These are phyloP conservation scores for Nemania diffusa DNA, from an alignment of 2,329 filamentous ascomycete genomes.

Conservation along the genomic window DNA sequence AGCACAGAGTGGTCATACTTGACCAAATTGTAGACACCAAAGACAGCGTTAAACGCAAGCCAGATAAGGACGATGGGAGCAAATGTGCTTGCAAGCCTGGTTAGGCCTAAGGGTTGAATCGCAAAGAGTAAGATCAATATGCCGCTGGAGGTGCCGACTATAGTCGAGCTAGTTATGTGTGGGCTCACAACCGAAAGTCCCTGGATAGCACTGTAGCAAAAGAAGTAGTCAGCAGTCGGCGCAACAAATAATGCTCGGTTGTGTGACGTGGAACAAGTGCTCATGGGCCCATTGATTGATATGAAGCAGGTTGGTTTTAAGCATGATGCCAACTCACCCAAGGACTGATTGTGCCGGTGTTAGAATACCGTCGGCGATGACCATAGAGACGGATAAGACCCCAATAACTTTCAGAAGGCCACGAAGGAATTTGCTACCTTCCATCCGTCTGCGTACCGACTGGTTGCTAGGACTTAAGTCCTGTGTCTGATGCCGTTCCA, in stretches of 20 bases:
- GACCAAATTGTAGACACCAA: slow-evolving; percentile 71
- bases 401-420: slow-evolving; percentile 68
- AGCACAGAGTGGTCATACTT: slow-evolving; percentile 64
- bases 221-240: slow-evolving; percentile 11
- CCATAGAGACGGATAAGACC: slow-evolving; percentile 73
- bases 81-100: slow-evolving; percentile 68
- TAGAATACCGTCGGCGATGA: slow-evolving; percentile 73
- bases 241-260: not conserved
- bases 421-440: slow-evolving; percentile 64
- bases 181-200: slow-evolving; percentile 68
- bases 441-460: slow-evolving; percentile 53
- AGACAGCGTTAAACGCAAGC: slow-evolving; percentile 70
- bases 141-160: slow-evolving; percentile 72
- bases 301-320: not conserved
- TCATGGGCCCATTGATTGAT: not conserved
- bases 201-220: slow-evolving; percentile 65
- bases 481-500: slow-evolving; percentile 67
- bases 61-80: slow-evolving; percentile 75
- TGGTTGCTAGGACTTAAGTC: slow-evolving; percentile 64
- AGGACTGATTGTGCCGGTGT: slow-evolving; percentile 77
- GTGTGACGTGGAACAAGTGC: no score
- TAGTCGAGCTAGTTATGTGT: slow-evolving; percentile 64
- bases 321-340: slow-evolving; percentile 46
- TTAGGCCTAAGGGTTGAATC: slow-evolving; percentile 72
- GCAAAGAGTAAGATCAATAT: slow-evolving; percentile 72